A percentile compares a stretch with the other conserved stretches of the same genome.
These are phyloP conservation scores for Hypoxylon subgilvum DNA, from an alignment of 495 filamentous ascomycete species.

Conservation along the genomic window DNA sequence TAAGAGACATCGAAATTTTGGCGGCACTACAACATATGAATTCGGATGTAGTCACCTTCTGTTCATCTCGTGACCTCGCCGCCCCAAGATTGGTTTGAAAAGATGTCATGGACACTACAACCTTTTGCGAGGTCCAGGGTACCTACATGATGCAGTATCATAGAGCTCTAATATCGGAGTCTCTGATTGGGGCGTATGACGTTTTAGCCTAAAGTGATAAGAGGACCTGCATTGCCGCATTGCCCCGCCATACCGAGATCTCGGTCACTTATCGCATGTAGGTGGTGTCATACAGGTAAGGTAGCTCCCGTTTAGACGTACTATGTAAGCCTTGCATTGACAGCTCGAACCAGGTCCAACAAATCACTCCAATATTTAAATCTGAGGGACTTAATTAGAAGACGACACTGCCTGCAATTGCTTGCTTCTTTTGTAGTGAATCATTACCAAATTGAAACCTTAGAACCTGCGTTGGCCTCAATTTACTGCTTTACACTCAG, in stretches of 20 bases:
- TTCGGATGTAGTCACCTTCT: slow-evolving; percentile 6
- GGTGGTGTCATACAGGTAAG: slow-evolving; percentile 12
- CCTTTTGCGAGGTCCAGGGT: too few species aligned
- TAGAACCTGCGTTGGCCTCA: not conserved
- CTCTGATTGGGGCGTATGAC: slow-evolving; percentile 25
- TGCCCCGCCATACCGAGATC: slow-evolving; percentile 37
- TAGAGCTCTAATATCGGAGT: slow-evolving; percentile 5
- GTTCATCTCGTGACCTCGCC: not conserved
- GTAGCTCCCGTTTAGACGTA: not conserved
- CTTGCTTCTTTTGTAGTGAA: not conserved
- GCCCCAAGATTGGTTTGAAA: too few species aligned
- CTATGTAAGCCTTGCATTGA: slow-evolving; percentile 32
- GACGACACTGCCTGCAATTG: not conserved
- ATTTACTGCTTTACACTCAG: not conserved
- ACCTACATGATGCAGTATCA: not conserved
- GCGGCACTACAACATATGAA: slow-evolving; percentile 9
- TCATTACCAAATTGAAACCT: not conserved
- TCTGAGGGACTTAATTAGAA: slow-evolving; percentile 20
- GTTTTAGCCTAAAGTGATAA: slow-evolving; percentile 38
- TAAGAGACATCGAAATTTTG: too few species aligned
- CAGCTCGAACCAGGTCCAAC: slow-evolving; percentile 21
- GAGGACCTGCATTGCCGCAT: slow-evolving; percentile 9
- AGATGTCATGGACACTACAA: too few species aligned
- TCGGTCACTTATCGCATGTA: not conserved
- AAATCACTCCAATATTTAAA: not conserved